A percentile compares a stretch with the other conserved stretches of the same genome.
Conservation (phyloP, 306 rosid genomes). For the Cucurbita argyrosperma region DNA sequence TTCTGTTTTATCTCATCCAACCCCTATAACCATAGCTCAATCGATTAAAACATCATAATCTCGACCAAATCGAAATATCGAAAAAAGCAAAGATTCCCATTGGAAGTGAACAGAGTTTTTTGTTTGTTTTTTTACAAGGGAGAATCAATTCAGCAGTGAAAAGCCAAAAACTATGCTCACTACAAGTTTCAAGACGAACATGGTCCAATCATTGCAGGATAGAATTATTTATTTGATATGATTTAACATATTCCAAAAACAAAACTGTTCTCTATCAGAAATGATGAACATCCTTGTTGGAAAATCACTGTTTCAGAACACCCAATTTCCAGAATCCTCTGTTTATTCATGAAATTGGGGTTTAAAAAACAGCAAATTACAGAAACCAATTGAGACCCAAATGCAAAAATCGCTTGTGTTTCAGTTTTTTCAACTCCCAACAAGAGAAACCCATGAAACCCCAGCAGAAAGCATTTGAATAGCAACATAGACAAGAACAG, state of each 20-base stretch:
- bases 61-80: background rate
- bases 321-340: background rate
- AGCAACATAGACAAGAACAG: background rate
- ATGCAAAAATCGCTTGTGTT: background rate
- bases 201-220: background rate
- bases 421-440: background rate
- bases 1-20: conserved; percentile 26
- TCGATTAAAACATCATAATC: too few relatives aligned
- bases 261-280: background rate
- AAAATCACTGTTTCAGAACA: background rate
- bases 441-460: background rate
- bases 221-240: background rate
- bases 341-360: background rate
- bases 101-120: background rate
- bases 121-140: background rate
- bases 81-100: background rate
- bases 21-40: conserved; percentile 10
- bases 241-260: background rate
- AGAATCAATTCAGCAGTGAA: background rate
- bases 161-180: background rate
- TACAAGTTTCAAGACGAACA: background rate
- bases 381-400: background rate
- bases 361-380: background rate
- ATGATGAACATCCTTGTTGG: background rate
- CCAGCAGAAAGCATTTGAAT: background rate